Evolutionary conservation across 164 flowering plant species (phyloP).

Genomic region (Aristolochia fimbriata): DNA sequence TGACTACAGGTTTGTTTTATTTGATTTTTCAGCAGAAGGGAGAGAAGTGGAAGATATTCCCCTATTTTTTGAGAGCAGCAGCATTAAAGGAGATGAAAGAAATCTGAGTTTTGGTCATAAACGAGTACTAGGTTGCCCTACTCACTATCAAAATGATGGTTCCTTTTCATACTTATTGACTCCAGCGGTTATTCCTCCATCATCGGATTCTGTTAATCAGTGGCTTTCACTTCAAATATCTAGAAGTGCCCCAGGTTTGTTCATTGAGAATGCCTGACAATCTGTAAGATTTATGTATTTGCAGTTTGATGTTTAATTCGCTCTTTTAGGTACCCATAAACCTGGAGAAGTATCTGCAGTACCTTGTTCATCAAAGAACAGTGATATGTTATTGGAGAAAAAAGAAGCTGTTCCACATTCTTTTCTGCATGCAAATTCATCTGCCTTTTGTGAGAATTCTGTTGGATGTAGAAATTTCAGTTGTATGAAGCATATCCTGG

Average conservation of each 20-base stretch:
- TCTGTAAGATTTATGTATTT: constrained; percentile 1
- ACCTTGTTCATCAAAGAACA: constrained; percentile 14
- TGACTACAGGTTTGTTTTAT: too few relatives aligned
- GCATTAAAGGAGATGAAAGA: constrained; percentile 15
- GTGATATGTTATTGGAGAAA: background rate
- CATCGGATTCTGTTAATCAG: constrained; percentile 37
- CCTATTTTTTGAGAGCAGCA: constrained; percentile 27
- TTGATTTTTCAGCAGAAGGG: constrained; percentile 18
- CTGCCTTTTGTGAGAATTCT: too few relatives aligned
- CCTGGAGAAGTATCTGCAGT: constrained; percentile 4
- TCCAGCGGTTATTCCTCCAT: constrained; percentile 63
- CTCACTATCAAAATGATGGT: constrained; percentile 68
- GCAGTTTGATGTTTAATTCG: constrained; percentile 4
- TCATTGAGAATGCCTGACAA: background rate
- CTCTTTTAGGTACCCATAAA: constrained; percentile 19
- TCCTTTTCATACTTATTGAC: constrained; percentile 60
- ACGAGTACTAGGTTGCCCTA: constrained; percentile 42
- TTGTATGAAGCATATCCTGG: too few relatives aligned
- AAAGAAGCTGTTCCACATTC: background rate
- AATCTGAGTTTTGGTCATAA: constrained; percentile 17
- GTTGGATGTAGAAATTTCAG: too few relatives aligned
- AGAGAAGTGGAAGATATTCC: constrained; percentile 20
- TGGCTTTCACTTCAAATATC: constrained; percentile 34
- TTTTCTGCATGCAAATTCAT: too few relatives aligned
- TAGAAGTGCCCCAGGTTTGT: constrained; percentile 27